Evolutionary conservation across 345 rosid species (phyloP).

Genomic region (Excoecaria cochinchinensis): DNA sequence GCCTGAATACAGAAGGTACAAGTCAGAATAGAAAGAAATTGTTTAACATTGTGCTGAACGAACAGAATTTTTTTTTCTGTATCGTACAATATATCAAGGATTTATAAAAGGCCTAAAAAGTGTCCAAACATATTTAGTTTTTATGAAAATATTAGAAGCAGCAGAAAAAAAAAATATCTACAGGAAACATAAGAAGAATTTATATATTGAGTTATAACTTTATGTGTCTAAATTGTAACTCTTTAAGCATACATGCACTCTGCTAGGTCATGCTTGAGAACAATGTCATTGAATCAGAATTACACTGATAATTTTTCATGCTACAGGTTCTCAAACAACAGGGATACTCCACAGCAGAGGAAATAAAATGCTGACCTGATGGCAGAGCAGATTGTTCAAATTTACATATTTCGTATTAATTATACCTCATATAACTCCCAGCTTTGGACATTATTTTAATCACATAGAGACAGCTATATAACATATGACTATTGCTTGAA

Average conservation of each 20-base stretch:
- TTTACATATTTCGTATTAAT: background rate
- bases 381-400: background rate
- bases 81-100: background rate
- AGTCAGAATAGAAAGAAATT: background rate
- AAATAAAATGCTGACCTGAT: background rate
- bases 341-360: background rate
- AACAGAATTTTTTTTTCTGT: background rate
- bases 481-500: slow-evolving; percentile 9
- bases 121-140: background rate
- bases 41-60: background rate
- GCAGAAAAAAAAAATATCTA: no score
- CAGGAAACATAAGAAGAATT: background rate
- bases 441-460: slow-evolving; percentile 4
- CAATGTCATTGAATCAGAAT: background rate
- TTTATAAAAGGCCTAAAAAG: background rate
- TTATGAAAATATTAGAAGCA: background rate
- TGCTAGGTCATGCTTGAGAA: background rate
- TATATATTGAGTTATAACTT: background rate
- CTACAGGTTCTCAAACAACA: background rate
- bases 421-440: background rate
- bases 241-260: background rate
- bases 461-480: background rate
- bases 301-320: background rate
- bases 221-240: background rate
- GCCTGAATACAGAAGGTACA: slow-evolving; percentile 46